Percentiles rank a stretch among this genome's conserved stretches.
These are phyloP conservation scores for Aspergillus terreus DNA, from an alignment of 2,329 filamentous ascomycete species.

Conservation along the genomic window DNA sequence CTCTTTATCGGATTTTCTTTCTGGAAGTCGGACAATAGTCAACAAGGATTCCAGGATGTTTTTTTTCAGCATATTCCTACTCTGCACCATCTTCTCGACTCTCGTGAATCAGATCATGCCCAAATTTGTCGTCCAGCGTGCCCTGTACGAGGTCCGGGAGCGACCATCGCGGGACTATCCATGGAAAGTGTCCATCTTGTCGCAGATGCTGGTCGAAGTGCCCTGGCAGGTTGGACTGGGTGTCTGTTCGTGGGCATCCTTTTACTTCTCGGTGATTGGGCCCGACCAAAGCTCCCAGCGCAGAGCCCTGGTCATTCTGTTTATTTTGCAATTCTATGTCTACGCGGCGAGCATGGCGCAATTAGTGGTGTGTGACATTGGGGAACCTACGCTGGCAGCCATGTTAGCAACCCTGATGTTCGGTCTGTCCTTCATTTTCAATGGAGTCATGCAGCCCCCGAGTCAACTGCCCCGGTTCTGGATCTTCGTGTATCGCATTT, in stretches of 20 bases:
- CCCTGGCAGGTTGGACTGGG: conserved; percentile 72
- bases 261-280: conserved; percentile 70
- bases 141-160: conserved; percentile 77
- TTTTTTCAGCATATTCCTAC: too few species aligned
- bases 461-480: conserved; percentile 64
- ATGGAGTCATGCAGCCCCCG: conserved; percentile 37
- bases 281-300: not conserved
- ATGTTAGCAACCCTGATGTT: conserved; percentile 1
- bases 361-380: conserved; percentile 2
- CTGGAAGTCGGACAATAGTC: too few species aligned
- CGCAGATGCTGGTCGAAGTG: conserved; percentile 71
- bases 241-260: conserved; percentile 70
- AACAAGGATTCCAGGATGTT: too few species aligned
- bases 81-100: too few species aligned
- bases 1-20: too few species aligned
- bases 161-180: conserved; percentile 76
- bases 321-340: conserved; percentile 6
- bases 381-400: not conserved
- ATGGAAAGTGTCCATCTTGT: conserved; percentile 79
- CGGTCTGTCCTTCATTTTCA: conserved; percentile 17
- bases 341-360: conserved; percentile 8
- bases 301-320: conserved; percentile 4
- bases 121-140: conserved; percentile 73
- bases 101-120: conserved; percentile 60
- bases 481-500: conserved; percentile 77